Conservation (phyloP, 2,329 filamentous ascomycete species). For the Cercospora sp. region DNA sequence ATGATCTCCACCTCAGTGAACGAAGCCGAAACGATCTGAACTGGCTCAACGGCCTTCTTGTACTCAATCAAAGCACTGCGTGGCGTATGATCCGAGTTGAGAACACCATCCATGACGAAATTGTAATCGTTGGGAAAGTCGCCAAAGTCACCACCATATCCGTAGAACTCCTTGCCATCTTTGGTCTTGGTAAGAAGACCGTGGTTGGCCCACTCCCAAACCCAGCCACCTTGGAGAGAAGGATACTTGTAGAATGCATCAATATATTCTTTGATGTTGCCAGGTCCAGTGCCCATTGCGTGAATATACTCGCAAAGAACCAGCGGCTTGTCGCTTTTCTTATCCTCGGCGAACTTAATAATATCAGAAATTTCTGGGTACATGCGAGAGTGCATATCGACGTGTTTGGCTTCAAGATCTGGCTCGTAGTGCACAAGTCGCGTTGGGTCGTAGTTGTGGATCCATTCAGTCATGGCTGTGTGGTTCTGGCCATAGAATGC, state of each 20-base stretch:
- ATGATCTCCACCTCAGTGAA: conserved; percentile 32
- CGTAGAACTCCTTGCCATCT: conserved; percentile 44
- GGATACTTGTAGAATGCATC: conserved; percentile 62
- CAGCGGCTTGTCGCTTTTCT: conserved; percentile 53
- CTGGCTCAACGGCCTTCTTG: conserved; percentile 49
- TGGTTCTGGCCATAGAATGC: conserved; percentile 71
- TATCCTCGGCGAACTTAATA: conserved; percentile 47
- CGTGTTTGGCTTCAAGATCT: conserved; percentile 59
- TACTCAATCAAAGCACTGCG: conserved; percentile 47
- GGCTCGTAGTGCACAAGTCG: conserved; percentile 68
- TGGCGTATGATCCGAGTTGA: conserved; percentile 46
- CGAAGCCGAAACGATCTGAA: conserved; percentile 28
- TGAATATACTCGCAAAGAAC: conserved; percentile 59
- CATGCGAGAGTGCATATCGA: conserved; percentile 70
- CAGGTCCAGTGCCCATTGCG: conserved; percentile 75
- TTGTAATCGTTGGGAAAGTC: conserved; percentile 46
- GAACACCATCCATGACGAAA: conserved; percentile 50
- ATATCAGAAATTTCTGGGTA: conserved; percentile 60
- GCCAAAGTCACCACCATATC: conserved; percentile 49
- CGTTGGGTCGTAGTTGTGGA: conserved; percentile 58
- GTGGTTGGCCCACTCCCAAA: conserved; percentile 52
- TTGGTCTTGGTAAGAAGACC: conserved; percentile 46
- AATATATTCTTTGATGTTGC: conserved; percentile 68
- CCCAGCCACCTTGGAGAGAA: conserved; percentile 63
- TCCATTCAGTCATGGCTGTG: conserved; percentile 65